Conservation (phyloP, 768 basidiomycete genomes). For the Erythrobasidium yunnanense region DNA sequence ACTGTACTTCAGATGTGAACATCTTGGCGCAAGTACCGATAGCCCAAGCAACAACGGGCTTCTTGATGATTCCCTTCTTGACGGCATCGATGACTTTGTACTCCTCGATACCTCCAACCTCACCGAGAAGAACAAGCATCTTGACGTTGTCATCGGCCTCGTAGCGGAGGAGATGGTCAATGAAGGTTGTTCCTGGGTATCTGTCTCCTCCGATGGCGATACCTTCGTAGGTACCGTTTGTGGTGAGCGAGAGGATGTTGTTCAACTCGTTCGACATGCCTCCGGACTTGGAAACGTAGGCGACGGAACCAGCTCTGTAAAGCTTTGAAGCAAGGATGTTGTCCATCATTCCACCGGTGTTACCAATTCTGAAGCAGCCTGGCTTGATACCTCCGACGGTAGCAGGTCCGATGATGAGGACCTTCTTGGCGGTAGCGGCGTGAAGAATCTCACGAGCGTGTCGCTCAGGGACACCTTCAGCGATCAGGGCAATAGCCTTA, state of each 20-base stretch:
- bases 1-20: constrained; percentile 98
- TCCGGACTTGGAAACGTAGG: constrained; percentile 98
- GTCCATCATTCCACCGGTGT: constrained; percentile 99
- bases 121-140: constrained; percentile 96
- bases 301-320: constrained; percentile 91
- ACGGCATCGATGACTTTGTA: constrained; percentile 98
- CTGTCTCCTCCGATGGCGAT: constrained; percentile 99
- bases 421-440: constrained; percentile 69
- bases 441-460: constrained; percentile 93
- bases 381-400: constrained; percentile 99
- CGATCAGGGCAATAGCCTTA: constrained; percentile 78
- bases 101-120: constrained; percentile 97
- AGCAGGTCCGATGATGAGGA: constrained; percentile 90
- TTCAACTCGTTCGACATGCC: constrained; percentile 99
- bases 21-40: constrained; percentile 99
- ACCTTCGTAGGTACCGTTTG: constrained; percentile 99
- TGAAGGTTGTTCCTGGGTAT: constrained; percentile 96
- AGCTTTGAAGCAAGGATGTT: constrained; percentile 98
- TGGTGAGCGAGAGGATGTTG: constrained; percentile 91
- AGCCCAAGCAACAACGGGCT: constrained; percentile 99
- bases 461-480: constrained; percentile 96
- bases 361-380: constrained; percentile 98
- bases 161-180: constrained; percentile 95
- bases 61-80: constrained; percentile 81
- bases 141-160: constrained; percentile 95